Base-by-base conservation (phyloP, 108 stramenopile species). In the Stephanodiscus triporus region DNA sequence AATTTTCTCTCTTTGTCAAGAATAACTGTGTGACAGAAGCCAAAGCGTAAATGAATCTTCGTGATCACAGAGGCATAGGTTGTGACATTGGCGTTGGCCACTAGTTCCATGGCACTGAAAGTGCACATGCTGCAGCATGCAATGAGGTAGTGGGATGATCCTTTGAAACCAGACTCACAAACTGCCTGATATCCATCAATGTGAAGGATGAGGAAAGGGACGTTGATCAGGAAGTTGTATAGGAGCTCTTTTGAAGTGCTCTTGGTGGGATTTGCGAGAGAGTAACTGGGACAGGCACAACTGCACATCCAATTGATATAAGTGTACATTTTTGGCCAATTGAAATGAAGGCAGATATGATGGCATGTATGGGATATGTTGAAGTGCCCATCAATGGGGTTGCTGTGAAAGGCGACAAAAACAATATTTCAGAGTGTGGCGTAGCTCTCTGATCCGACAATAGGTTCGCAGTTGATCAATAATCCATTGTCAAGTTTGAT, bases 161-260 rank as follows among this genome's bases (percentile, higher is more conserved):
- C 72, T 56, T 64, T 53, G 53, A 43, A 64, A n/a, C 54, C 54
- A 20, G 62, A 55, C 22, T 43, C 53, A 23, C 14, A 48, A 6
- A 53, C 72, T 0, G 72, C 72, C 8, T 37, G 9, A 32, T 73
- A 73, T 2, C 20, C 49, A 24, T n/a, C n/a, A n/a, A n/a, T n/a
- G n/a, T n/a, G n/a, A n/a, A n/a, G n/a, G n/a, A n/a, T n/a, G n/a
- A n/a, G 17, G 16, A 72, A 59, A 4, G 70, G 70, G 0, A 48
- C 48, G 9, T 47, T 20, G 20, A 72, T 43, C 0, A 16, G 50
- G 27, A 34, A 55, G 32, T 36, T 30, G 9, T 36, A 48, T n/a
- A 68, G 4, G 3, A 53, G 53, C 24, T 38, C 34, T 4, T 36
- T 0, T 6, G 9, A 68, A 5, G 4, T 55, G 16, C 0, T 3